Evolutionary conservation across 768 basidiomycete genomes (phyloP), one percentile per base, ranked within the genome.

Genomic region (Mycena belliarum): DNA sequence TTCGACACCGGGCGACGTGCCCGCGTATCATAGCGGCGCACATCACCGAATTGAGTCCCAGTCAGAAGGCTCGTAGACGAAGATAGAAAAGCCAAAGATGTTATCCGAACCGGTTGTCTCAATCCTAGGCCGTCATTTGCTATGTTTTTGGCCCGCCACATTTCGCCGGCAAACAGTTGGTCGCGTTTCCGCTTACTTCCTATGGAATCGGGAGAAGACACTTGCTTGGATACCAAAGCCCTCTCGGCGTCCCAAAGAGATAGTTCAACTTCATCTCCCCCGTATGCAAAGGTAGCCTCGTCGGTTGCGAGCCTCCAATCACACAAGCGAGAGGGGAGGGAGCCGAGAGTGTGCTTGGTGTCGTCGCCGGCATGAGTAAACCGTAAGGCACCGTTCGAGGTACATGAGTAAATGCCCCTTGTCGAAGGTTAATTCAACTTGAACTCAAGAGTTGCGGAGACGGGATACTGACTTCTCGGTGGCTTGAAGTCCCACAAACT

Each of bases 111-210:
- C 0, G 91, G 91, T 63, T 89, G 88, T 15, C 93, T 87, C 16
- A 95, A 79, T 46, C 82, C 82, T 6, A 95, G 78, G 44, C 74
- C 69, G 65, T 95, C 92, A 63, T 93, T 89, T n/a, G 85, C 79
- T 55, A 91, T 88, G 69, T 95, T 94, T 70, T 87, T 89, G 11
- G 91, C 91, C 54, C 92, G 77, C 93, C 93, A 95, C 5, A 87
- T 65, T 74, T 95, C 93, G 0, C 83, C 89, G 0, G 86, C 80
- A 47, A 92, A 81, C 3, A 91, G 65, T 2, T 76, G 70, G 6
- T 84, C 81, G 24, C 85, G 73, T 69, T 87, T 87, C 63, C 88
- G 74, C 66, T 89, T 87, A 65, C 82, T 85, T 11, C 69, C 49
- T 12, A 65, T 33, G 2, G 66, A 32, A 21, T 60, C 50, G 43